A percentile compares a stretch with the other conserved stretches of the same genome.
phyloP scores from a whole-genome alignment of 495 filamentous ascomycete genomes.

The Tuber indicum region DNA sequence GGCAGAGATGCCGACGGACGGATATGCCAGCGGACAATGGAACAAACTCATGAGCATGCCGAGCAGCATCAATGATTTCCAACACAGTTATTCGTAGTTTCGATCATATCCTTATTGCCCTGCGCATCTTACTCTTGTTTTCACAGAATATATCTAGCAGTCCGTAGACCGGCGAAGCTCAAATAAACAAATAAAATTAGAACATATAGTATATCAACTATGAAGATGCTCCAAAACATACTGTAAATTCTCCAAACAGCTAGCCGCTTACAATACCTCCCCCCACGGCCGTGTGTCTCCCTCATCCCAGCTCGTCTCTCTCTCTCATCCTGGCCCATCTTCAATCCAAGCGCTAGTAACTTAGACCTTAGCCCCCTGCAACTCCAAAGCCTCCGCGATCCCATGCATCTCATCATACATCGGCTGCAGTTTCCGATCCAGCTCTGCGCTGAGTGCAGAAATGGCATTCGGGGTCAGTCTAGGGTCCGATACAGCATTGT shows the following conservation, averaged over 20 bases:
- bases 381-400: neutral
- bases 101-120: neutral
- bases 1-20: too few relatives aligned
- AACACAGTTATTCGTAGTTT: neutral
- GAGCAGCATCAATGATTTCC: too few relatives aligned
- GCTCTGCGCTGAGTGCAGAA: neutral
- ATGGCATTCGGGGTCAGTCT: neutral
- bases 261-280: too few relatives aligned
- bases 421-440: neutral
- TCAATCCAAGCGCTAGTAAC: neutral
- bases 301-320: neutral
- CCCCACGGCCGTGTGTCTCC: too few relatives aligned
- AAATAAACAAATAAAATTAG: neutral
- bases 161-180: neutral
- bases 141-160: neutral
- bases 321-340: neutral
- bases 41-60: too few relatives aligned
- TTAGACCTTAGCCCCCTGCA: neutral
- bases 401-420: neutral
- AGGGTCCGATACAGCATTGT: neutral
- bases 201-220: neutral
- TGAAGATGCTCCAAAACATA: neutral
- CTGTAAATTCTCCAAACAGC: neutral
- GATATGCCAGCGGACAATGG: too few relatives aligned
- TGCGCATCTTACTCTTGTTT: neutral